Percentiles rank a stretch among this genome's conserved stretches.
Conservation (phyloP, 2,329 filamentous ascomycete species). For the Nigrograna mackinnonii region DNA sequence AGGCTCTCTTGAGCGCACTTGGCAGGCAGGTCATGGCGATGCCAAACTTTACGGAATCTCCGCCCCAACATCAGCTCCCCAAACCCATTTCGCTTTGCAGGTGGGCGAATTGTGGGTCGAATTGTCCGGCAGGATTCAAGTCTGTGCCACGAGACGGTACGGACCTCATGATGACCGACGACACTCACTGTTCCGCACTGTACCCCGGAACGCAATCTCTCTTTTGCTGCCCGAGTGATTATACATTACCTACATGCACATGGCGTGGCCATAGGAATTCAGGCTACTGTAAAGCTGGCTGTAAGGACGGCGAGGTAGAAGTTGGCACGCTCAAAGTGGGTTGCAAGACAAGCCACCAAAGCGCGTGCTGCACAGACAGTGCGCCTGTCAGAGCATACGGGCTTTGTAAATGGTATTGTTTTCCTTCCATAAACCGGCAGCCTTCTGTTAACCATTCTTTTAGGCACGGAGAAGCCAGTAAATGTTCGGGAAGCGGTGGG, state of each 20-base stretch:
- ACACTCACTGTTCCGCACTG: background rate
- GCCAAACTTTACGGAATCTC: background rate
- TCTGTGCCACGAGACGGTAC: background rate
- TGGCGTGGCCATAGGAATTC: background rate
- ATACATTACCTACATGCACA: background rate
- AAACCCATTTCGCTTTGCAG: background rate
- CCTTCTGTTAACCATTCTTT: no score
- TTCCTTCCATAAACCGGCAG: no score
- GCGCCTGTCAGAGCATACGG: background rate
- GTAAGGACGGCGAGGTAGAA: background rate
- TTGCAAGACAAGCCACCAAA: background rate
- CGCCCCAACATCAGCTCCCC: background rate
- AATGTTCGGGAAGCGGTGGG: background rate
- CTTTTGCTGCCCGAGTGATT: background rate
- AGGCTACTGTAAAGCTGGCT: background rate
- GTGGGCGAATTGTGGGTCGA: background rate
- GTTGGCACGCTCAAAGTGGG: background rate
- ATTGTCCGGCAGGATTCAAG: background rate
- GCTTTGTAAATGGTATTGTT: background rate
- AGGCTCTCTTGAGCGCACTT: background rate
- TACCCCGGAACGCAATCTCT: background rate
- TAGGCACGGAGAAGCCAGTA: background rate
- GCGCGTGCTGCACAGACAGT: background rate
- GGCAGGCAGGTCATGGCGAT: background rate
- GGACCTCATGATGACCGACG: background rate